Evolutionary conservation across 148 eudicot species (phyloP), one percentile per base, ranked within the genome.

Genomic region (Simmondsia chinensis): DNA sequence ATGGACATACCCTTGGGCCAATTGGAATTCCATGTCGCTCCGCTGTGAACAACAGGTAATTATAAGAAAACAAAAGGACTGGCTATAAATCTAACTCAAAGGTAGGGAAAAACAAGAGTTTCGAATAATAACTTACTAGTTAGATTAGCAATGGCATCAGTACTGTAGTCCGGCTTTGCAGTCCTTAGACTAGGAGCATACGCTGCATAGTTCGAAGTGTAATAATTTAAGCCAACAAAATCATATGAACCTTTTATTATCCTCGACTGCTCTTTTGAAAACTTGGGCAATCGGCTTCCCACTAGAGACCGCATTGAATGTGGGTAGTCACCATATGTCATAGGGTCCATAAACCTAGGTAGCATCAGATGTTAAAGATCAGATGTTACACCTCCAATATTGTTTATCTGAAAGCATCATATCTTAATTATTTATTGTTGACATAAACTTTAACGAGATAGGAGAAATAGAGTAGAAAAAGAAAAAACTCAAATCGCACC

Each of bases 161-260:
- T 67, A 12, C 17, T 12, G 42, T 58, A 64, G 53, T 67, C 70
- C 9, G 64, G 43, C 33, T 65, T 61, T 12, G 42, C 35, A 18
- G 11, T 42, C 16, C 45, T 62, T 3, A 42, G 13, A 12, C 44
- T 20, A 26, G 68, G 58, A 43, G 67, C 46, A 57, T 67, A 43
- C 6, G 60, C 43, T 38, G 72, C 82, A 59, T 77, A 78, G 23
- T 64, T 48, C 12, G 70, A 56, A 3, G 71, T 65, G 31, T 62
- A 71, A 38, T 68, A 69, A 51, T 69, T 71, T 26, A 74, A 19
- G 13, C 74, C 68, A 5, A 74, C 23, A 42, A 64, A 79, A 55
- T 64, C 75, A 16, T 25, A 50, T 4, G 70, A 64, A 10, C 43
- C 43, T 1, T 9, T 39, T 39, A 39, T 4, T 26, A 39, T 39